phyloP scores from a whole-genome alignment of 176 grass and related monocot species.

The Ensete glaucum region DNA sequence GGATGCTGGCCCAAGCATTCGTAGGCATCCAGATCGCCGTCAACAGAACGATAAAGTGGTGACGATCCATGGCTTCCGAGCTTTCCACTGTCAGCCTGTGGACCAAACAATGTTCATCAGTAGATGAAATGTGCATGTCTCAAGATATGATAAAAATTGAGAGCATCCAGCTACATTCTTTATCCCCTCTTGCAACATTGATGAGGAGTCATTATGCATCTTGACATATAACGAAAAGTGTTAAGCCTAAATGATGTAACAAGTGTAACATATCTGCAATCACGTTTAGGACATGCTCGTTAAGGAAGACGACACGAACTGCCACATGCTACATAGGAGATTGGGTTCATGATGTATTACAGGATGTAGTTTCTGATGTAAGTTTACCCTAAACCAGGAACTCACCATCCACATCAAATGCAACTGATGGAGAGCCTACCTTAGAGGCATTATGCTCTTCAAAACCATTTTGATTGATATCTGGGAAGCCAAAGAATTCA shows the following conservation, averaged over 20 bases:
- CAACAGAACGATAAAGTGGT: constrained; percentile 29
- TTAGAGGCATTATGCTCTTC: constrained; percentile 48
- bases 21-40: constrained; percentile 17
- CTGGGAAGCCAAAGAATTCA: constrained; percentile 53
- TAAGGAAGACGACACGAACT: not conserved
- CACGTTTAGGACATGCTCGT: not conserved
- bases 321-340: not conserved
- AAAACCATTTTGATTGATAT: constrained; percentile 36
- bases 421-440: constrained; percentile 23
- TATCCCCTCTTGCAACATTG: no score
- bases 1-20: constrained; percentile 31
- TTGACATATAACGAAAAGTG: no score
- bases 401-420: not conserved
- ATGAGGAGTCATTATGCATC: no score
- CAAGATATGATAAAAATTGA: not conserved
- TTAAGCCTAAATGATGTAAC: no score
- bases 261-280: not conserved
- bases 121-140: not conserved
- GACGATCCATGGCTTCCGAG: constrained; percentile 42
- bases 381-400: no score
- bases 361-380: no score
- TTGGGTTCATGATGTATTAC: no score
- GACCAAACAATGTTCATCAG: constrained; percentile 10
- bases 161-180: not conserved
- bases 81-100: constrained; percentile 65